Conservation (phyloP, 331 rosid species). For the Acacia pycnantha region DNA sequence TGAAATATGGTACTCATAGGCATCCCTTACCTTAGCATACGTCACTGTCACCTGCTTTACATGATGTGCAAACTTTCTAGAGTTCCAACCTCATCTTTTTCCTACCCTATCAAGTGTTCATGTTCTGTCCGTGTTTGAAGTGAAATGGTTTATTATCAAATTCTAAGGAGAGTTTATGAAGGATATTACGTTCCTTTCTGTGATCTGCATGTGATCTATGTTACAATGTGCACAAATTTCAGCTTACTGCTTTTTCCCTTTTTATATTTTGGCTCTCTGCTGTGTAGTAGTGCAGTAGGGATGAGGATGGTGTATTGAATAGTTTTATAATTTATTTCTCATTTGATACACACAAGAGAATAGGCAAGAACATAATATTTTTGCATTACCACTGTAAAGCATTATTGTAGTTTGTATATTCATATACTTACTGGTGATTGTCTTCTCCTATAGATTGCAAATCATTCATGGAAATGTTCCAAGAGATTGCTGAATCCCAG, state of each 20-base stretch:
- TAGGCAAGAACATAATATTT: not conserved
- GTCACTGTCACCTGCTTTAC: not conserved
- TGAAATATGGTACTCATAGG: conserved; percentile 13
- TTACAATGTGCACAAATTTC: not conserved
- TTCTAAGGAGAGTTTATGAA: not conserved
- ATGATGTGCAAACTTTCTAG: not conserved
- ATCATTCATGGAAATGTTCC: conserved; percentile 71
- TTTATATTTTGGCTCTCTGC: not conserved
- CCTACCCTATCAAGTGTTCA: not conserved
- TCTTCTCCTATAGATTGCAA: conserved; percentile 54
- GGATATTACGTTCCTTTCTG: not conserved
- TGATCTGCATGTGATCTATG: not conserved
- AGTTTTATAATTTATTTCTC: not conserved
- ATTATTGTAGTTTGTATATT: not conserved
- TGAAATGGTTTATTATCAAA: not conserved
- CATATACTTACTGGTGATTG: not conserved
- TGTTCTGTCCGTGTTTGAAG: not conserved
- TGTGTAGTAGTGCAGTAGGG: not conserved
- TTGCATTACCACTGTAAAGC: not conserved
- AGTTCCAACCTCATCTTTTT: not conserved
- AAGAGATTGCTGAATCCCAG: conserved; percentile 81
- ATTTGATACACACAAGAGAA: not conserved
- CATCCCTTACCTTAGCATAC: not conserved
- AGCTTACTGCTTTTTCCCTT: not conserved
- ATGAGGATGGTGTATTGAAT: not conserved